phyloP scores from a whole-genome alignment of 1,284 basidiomycete genomes.

The Tremellales sp. region DNA sequence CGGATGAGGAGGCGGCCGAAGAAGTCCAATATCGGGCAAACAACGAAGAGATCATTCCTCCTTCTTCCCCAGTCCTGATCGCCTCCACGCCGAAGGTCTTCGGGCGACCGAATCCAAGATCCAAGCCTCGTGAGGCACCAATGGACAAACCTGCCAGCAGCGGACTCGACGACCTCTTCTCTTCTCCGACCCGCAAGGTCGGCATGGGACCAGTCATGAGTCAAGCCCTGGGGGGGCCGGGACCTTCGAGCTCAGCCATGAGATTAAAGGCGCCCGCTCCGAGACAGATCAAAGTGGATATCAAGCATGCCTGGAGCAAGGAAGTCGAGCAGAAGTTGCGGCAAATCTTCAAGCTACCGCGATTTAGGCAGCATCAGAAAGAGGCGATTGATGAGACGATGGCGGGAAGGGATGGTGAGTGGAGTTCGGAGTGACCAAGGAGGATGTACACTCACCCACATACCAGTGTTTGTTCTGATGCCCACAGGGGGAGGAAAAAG shows the following conservation, averaged over 20 bases:
- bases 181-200: conserved; percentile 19
- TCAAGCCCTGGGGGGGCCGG: conserved; percentile 11
- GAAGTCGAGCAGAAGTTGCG: conserved; percentile 65
- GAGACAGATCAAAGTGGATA: conserved; percentile 23
- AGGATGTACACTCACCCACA: conserved; percentile 2
- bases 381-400: conserved; percentile 78
- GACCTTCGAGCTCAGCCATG: conserved; percentile 11
- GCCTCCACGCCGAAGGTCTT: too few species aligned
- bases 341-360: conserved; percentile 62
- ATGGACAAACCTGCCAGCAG: not conserved
- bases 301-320: conserved; percentile 51
- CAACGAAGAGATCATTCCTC: conserved; percentile 21
- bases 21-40: not conserved
- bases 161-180: conserved; percentile 28
- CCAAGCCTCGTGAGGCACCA: not conserved
- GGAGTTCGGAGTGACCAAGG: not conserved
- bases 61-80: conserved; percentile 22
- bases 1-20: not conserved
- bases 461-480: conserved; percentile 84
- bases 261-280: conserved; percentile 1
- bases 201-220: conserved; percentile 12
- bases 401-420: conserved; percentile 62
- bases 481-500: conserved; percentile 96
- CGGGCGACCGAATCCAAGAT: not conserved
- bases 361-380: conserved; percentile 80